Percentiles rank a stretch among this genome's conserved stretches.
Evolutionary conservation across 78 protist genomes (phyloP).

Genomic region (Chrysochromulina parva): DNA sequence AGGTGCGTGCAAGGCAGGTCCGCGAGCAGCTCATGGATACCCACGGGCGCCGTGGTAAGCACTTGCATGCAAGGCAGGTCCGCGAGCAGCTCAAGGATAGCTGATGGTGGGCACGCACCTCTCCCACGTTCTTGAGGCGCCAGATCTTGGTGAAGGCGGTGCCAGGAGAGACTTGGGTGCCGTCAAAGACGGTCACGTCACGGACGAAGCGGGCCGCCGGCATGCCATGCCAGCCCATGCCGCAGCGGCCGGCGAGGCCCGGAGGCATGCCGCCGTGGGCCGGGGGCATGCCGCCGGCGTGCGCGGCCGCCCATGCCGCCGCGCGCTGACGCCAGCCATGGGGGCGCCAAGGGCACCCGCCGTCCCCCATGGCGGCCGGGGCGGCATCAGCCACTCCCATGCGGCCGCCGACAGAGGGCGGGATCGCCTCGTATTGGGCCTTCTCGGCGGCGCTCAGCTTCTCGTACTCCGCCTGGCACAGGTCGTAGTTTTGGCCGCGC

Average conservation of each 20-base stretch:
- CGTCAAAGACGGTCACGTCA: conserved; percentile 64
- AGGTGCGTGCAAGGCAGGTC: too few species aligned
- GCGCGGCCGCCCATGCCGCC: not conserved
- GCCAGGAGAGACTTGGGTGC: conserved; percentile 49
- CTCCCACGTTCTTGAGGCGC: conserved; percentile 62
- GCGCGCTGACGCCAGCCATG: not conserved
- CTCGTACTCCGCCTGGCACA: not conserved
- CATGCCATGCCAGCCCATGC: not conserved
- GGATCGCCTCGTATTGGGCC: not conserved
- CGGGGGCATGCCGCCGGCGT: not conserved
- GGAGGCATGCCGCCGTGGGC: not conserved
- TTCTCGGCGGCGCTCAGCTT: not conserved
- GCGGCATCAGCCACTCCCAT: not conserved
- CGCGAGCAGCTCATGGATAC: too few species aligned
- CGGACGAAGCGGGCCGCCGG: conserved; percentile 51
- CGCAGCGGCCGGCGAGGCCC: not conserved
- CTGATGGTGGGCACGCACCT: not conserved
- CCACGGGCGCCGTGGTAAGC: too few species aligned
- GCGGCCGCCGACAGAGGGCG: not conserved
- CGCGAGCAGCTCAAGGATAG: too few species aligned
- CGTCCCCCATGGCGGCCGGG: not conserved
- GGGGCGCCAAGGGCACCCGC: not conserved
- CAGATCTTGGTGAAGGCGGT: conserved; percentile 61
- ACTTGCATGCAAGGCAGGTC: too few species aligned
- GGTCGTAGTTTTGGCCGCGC: conserved; percentile 17